Evolutionary conservation across 192 early-diverging fungal species (phyloP).

Genomic region (Entomortierella beljakovae): DNA sequence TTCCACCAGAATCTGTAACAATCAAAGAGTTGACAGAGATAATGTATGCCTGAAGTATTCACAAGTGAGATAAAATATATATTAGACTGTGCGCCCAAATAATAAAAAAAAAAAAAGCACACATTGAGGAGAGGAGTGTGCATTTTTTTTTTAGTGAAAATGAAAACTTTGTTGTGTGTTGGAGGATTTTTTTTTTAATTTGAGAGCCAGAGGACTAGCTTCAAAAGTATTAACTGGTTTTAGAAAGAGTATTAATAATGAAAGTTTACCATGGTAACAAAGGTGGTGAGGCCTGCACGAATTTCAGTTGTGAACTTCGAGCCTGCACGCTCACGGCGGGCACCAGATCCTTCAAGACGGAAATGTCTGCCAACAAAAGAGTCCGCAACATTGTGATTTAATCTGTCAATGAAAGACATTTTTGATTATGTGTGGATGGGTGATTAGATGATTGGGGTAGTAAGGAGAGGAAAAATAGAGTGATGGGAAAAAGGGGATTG

Average conservation of each 20-base stretch:
- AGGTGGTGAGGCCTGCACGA: conserved; percentile 72
- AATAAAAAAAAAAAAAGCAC: no score
- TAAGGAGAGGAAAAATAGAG: not conserved
- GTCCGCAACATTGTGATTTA: conserved; percentile 35
- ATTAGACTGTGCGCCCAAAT: no score
- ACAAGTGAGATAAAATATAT: no score
- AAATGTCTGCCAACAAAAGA: conserved; percentile 73
- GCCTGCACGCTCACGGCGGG: conserved; percentile 63
- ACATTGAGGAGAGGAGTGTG: no score
- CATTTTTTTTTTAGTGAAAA: no score
- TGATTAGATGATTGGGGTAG: not conserved
- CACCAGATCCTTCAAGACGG: conserved; percentile 57
- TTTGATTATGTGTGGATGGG: not conserved
- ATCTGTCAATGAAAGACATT: conserved; percentile 34
- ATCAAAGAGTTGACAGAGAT: conserved; percentile 82
- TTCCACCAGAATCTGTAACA: conserved; percentile 80
- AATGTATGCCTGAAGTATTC: conserved; percentile 64
- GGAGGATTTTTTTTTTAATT: no score
- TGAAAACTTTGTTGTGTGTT: no score
- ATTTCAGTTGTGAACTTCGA: conserved; percentile 76
- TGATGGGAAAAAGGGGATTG: conserved; percentile 2
- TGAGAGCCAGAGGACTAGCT: no score
- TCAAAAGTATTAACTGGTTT: no score
- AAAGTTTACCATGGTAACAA: conserved; percentile 72
- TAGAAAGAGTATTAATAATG: no score